phyloP scores from a whole-genome alignment of 257 asterid species.

The Anisodus tanguticus region DNA sequence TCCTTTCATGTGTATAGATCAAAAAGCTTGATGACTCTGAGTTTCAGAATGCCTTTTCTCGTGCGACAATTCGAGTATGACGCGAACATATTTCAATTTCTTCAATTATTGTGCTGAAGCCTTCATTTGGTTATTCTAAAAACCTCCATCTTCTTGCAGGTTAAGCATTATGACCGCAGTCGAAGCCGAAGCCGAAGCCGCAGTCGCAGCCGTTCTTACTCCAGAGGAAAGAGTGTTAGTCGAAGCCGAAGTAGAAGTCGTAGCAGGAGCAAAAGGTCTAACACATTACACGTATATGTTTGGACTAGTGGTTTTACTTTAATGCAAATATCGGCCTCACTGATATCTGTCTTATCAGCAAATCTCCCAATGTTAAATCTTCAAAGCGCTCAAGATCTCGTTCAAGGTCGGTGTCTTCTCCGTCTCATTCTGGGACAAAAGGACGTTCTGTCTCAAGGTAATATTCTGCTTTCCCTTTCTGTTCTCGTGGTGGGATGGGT shows the following conservation, averaged over 20 bases:
- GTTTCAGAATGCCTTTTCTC: conserved; percentile 88
- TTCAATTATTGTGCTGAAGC: conserved; percentile 1
- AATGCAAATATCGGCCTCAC: conserved; percentile 4
- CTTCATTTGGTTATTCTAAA: neutral
- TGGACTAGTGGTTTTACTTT: conserved; percentile 18
- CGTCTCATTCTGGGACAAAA: conserved; percentile 60
- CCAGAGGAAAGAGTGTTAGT: conserved; percentile 75
- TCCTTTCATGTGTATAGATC: conserved; percentile 53
- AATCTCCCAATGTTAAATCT: conserved; percentile 81
- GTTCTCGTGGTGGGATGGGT: neutral
- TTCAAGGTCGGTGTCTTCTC: conserved; percentile 45
- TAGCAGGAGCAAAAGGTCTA: conserved; percentile 85
- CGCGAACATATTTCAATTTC: neutral
- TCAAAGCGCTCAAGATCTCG: conserved; percentile 80
- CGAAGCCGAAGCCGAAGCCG: conserved; percentile 58
- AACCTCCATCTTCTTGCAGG: conserved; percentile 45
- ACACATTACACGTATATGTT: conserved; percentile 23
- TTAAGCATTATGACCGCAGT: conserved; percentile 83
- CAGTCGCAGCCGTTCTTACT: conserved; percentile 56
- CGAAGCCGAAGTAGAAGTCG: conserved; percentile 72
- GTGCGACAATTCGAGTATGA: conserved; percentile 77
- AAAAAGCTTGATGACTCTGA: conserved; percentile 94
- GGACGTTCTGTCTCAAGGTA: conserved; percentile 74
- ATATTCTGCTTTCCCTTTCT: conserved; percentile 36
- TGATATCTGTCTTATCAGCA: conserved; percentile 58